Base-by-base conservation (phyloP, 768 basidiomycete genomes). In the Kwoniella dendrophila region DNA sequence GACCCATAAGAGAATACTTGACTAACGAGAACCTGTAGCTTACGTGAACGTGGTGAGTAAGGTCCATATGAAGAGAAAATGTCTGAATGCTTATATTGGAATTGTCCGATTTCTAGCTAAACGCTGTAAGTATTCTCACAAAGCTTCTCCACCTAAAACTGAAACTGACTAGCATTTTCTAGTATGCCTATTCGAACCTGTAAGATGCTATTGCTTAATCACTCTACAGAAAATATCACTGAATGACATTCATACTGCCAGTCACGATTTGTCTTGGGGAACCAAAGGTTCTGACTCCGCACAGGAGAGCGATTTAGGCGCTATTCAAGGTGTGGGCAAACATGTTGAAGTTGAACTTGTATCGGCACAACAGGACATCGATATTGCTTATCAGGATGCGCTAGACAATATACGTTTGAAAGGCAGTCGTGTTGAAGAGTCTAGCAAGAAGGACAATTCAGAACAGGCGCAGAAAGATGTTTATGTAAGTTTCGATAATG, bases 311-410 rank as follows among this genome's bases (percentile, higher is more conserved):
- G 92, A 95, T 73, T 85, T 96, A 18, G 92, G 92, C 10, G 86
- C 86, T 6, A 90, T 93, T 48, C 69, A 73, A 52, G 77, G 78
- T 86, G 38, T 91, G 73, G 87, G 92, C 71, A 87, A 86, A 14
- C 86, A 90, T 68, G 92, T 95, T 45, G 90, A 93, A 73, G 87
- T 95, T 51, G 90, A 93, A 78, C 85, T 94, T 78, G 83, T 88
- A 24, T 86, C 89, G 0, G 88, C 90, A 63, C 85, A 87, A 16
- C 89, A 87, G 0, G 91, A 92, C 73, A 86, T 88, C 51, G 89
- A 92, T 73, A 85, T 84, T 48, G 86, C 90, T 40, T 94, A 96
- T 67, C 87, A 90, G 72, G 91, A 92, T 69, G 87, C 90, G 0
- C 81, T 93, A 40, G 83, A 84, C 32, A 90, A 91, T 70, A 81